Base-by-base conservation (phyloP, 225 moss, liverwort and hornwort genomes). In the Sphagnum contortum region DNA sequence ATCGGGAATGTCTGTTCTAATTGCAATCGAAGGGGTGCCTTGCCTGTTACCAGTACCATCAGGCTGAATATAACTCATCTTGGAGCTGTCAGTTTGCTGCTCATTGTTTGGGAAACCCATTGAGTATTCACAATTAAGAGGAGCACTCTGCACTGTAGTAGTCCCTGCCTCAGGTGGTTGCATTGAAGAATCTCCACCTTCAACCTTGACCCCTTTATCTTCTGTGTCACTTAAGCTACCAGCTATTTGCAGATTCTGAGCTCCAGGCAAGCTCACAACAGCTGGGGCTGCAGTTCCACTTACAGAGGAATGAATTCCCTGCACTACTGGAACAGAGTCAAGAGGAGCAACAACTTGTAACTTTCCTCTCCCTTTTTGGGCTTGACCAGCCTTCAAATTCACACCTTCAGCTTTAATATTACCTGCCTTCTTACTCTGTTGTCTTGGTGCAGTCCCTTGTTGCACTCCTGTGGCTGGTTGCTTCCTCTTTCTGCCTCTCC, bases 191-290 rank as follows among this genome's bases (percentile, higher is more conserved):
- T 75, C 75, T 14, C 62, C 44, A 45, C 71, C 60, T 65, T 79
- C 74, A 64, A 49, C 51, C 49, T 55, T 59, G 48, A 50, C 52
- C 45, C 59, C 45, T 64, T 68, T 67, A 4, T 49, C 57, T 7
- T 9, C 50, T 13, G 52, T 58, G 55, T 71, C 74, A 57, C 74
- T 68, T 9, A 50, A 5, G 55, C 47, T 53, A 46, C 62, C n/a
- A 64, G 64, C 74, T 73, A 48, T 68, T 29, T 29, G 29, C 29
- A 29, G 51, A 6, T 74, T 49, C 55, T 79, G 75, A 4, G 79
- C 71, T 63, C 75, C 74, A 5, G 79, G 75, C 14, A 68, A 67
- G 49, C 74, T 66, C 4, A 75, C 75, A 2, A 74, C 74, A 12
- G 75, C 9, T 52, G 52, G 52, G 52, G 52, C 52, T 2, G 2